A percentile compares a stretch with the other conserved stretches of the same genome.
phyloP scores from a whole-genome alignment of 2,329 filamentous ascomycete species.

The Orbilia quercus region DNA sequence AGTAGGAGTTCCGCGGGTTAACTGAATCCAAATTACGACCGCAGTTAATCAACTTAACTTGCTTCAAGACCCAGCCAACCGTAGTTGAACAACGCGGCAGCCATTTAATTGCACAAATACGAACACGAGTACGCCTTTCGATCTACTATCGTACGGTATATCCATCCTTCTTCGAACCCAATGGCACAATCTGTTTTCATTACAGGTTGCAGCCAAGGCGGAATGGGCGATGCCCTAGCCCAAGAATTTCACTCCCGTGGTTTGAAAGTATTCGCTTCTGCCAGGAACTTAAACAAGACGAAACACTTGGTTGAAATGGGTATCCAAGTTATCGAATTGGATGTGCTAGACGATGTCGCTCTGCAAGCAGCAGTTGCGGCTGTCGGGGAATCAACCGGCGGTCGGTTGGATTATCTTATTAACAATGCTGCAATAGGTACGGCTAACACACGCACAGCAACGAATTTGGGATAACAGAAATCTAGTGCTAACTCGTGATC shows the following conservation, averaged over 20 bases:
- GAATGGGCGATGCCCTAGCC: conserved; percentile 64
- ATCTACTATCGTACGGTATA: too few relatives aligned
- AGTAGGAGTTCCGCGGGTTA: too few relatives aligned
- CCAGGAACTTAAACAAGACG: conserved; percentile 62
- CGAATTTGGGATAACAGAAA: too few relatives aligned
- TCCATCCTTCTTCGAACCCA: too few relatives aligned
- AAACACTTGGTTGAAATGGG: conserved; percentile 61
- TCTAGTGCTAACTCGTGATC: too few relatives aligned
- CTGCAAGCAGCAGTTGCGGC: conserved; percentile 56
- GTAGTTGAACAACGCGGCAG: too few relatives aligned
- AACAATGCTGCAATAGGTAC: conserved; percentile 22
- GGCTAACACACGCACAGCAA: too few relatives aligned
- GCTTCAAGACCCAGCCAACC: too few relatives aligned
- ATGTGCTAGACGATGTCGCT: conserved; percentile 60
- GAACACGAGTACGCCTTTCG: too few relatives aligned
- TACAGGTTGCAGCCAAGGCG: conserved; percentile 64
- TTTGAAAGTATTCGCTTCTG: conserved; percentile 64
- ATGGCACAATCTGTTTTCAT: conserved; percentile 57
- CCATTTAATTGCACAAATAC: too few relatives aligned
- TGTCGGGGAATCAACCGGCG: conserved; percentile 54
- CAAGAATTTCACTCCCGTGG: conserved; percentile 63
- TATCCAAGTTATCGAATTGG: conserved; percentile 45
- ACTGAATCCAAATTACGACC: too few relatives aligned
- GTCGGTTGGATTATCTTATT: conserved; percentile 14
- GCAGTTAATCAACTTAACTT: too few relatives aligned